These are phyloP conservation scores for Fusarium sp. DNA, from an alignment of 2,329 filamentous ascomycete species.

Conservation along the genomic window DNA sequence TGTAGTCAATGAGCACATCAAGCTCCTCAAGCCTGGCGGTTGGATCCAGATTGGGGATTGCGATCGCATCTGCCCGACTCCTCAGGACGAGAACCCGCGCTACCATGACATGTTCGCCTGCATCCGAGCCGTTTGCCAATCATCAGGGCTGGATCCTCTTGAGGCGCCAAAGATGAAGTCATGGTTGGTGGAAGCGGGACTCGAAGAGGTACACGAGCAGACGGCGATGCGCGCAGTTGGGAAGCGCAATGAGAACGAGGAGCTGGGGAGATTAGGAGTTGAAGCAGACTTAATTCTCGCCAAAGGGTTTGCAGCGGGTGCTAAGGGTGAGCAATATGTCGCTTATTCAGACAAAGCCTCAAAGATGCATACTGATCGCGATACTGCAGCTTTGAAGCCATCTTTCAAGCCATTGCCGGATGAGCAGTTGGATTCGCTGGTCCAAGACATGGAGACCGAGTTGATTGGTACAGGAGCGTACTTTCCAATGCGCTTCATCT, in stretches of 20 bases:
- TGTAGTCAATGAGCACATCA: background rate
- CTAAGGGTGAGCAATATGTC: slow-evolving; percentile 1
- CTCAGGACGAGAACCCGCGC: background rate
- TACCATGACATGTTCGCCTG: slow-evolving; percentile 20
- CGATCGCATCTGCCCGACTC: slow-evolving; percentile 14
- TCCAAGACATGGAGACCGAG: background rate
- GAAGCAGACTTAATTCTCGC: slow-evolving; percentile 13
- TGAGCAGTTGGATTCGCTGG: background rate
- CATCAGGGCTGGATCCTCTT: slow-evolving; percentile 8
- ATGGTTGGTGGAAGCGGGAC: background rate
- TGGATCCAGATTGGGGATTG: slow-evolving; percentile 26
- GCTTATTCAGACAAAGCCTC: fast-evolving
- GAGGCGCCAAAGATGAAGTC: slow-evolving; percentile 20
- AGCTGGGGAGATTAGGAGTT: background rate
- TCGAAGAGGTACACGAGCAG: background rate
- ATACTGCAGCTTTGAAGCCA: background rate
- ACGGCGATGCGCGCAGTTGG: slow-evolving; percentile 15
- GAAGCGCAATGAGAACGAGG: background rate
- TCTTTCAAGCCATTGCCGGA: slow-evolving; percentile 4
- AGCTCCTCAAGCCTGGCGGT: slow-evolving; percentile 16
- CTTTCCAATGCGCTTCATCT: slow-evolving; percentile 19
- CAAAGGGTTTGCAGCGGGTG: slow-evolving; percentile 14
- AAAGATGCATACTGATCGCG: fast-evolving
- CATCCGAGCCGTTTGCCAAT: slow-evolving; percentile 6
- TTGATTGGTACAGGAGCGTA: background rate